Evolutionary conservation across 768 basidiomycete species (phyloP), one percentile per base, ranked within the genome.

Genomic region (Candolleomyces aberdarensis): DNA sequence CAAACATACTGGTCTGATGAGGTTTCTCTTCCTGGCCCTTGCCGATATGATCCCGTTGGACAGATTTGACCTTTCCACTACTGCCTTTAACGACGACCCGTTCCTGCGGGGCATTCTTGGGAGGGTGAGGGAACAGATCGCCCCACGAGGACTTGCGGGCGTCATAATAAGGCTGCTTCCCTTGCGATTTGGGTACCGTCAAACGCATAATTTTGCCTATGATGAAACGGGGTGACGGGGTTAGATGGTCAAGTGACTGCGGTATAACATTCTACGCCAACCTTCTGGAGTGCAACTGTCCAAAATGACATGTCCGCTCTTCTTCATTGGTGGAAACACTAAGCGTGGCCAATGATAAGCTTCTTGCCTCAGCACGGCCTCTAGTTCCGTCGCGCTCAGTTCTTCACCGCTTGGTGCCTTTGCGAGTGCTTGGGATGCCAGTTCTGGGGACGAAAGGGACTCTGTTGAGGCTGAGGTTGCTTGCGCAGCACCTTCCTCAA

Each of bases 81-180:
- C 65, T 61, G 62, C 67, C 72, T 59, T 67, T 69, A 48, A 66
- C 82, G 78, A 67, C 78, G 13, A 60, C 36, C 9, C 89, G 85
- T 63, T 87, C 84, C 59, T 91, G 85, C 0, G 90, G 86, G 6
- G 78, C 69, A 69, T 91, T 92, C 74, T 94, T 95, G 5, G 94
- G 85, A 17, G 79, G 74, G 69, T 98, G 96, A 20, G 97, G 97
- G 74, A 98, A 98, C 22, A 93, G 79, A 71, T 98, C 97, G 19
- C 97, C 97, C 96, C 96, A 98, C 10, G 74, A 75, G 0, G 92
- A 87, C 75, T 98, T 98, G 40, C 96, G 87, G 2, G 96, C 95
- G 71, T 98, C 97, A 70, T 98, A 94, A 70, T 86, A 99, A 0
- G 85, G 82, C 67, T 98, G 95, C 72, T 94, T 96, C n/a, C 95